These are phyloP conservation scores for Eucalyptus lansdowneana DNA, from an alignment of 345 rosid genomes.

Conservation along the genomic window DNA sequence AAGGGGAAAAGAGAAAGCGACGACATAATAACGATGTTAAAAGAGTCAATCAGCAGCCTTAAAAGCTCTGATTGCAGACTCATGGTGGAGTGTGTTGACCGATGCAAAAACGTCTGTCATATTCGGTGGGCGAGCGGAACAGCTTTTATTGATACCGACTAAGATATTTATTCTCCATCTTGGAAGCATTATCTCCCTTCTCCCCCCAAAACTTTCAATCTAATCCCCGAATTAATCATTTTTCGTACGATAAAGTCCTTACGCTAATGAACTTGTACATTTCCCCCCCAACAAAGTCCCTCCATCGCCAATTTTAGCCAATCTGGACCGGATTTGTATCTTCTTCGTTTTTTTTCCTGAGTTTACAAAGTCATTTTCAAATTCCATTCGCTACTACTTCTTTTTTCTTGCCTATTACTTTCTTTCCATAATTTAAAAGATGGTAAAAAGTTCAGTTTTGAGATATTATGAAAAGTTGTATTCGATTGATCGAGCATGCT, in stretches of 20 bases:
- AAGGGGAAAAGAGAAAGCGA: not conserved
- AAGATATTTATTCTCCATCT: not conserved
- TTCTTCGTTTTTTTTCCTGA: not conserved
- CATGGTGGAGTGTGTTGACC: not conserved
- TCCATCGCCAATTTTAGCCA: not conserved
- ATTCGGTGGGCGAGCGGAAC: not conserved
- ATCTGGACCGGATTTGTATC: not conserved
- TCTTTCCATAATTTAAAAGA: not conserved
- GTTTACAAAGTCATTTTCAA: not conserved
- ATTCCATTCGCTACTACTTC: not conserved
- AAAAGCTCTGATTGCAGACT: not conserved
- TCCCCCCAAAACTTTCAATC: not conserved
- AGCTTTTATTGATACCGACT: not conserved
- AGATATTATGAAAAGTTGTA: not conserved
- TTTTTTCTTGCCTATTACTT: not conserved
- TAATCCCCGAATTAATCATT: not conserved
- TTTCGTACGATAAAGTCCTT: not conserved
- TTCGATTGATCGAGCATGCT: fast-evolving
- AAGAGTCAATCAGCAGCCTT: not conserved
- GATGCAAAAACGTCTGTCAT: not conserved
- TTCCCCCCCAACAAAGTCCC: not conserved
- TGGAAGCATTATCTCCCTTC: not conserved
- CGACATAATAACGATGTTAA: not conserved
- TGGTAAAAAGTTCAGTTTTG: not conserved
- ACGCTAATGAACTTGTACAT: not conserved